Evolutionary conservation across 2,329 filamentous ascomycete species (phyloP), one percentile per base, ranked within the genome.

Genomic region (Penicillium sp.): DNA sequence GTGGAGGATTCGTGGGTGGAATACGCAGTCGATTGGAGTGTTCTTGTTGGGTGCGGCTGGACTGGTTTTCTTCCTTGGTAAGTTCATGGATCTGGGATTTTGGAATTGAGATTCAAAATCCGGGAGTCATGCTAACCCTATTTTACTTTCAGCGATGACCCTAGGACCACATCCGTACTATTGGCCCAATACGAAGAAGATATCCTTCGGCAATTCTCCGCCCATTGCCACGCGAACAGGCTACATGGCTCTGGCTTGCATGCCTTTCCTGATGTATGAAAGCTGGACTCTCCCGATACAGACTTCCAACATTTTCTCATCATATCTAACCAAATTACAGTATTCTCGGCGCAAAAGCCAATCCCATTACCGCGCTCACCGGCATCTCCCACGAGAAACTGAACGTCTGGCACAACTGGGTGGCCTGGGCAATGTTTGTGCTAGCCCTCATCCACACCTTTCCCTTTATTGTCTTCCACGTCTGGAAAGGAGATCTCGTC

Each of bases 371-470:
- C 0, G 71, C 77, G 0, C 42, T 85, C 7, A 87, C 85, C 0
- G 85, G 84, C 1, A 77, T 86, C 17, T 82, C 84, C 0, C 84
- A 86, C 56, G 85, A 88, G 67, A 82, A 81, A 58, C 77, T 87
- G 4, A 68, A 70, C 37, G 72, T 84, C n/a, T 84, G 82, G 71
- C 84, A 86, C 67, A 78, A 78, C 42, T 85, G 82, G 82, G 75
- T 81, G 4, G 78, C 79, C 28, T 85, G 81, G 73, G 83, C 82
- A 13, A 84, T 86, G 76, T 85, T 86, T 55, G 74, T 83, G 9
- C 77, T 86, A 0, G 83, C 84, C 0, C 73, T 87, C 5, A 68
- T 86, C 5, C 85, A 87, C 69, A 86, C 84, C 0, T 86, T 87
- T 54, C 85, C 85, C 0, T 87, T 87, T 66, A 81, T 87, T 61